Percentiles rank a stretch among this genome's conserved stretches.
Conservation (phyloP, 2,329 filamentous ascomycete species). For the Penicillium psychrosexuale region DNA sequence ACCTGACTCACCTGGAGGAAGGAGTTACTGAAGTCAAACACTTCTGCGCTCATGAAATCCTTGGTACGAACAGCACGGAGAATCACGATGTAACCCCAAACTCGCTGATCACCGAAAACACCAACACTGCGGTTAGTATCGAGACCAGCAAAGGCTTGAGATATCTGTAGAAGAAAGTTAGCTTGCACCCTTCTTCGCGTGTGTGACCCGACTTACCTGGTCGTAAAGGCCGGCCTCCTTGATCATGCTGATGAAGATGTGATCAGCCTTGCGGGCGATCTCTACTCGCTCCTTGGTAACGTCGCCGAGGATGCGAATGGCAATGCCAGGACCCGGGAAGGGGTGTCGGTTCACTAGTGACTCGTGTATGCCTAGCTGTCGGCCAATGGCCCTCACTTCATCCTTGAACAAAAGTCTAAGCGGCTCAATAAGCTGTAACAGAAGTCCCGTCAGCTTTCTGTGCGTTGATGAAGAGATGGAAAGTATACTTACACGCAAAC, state of each 20-base stretch:
- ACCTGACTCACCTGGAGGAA: not conserved
- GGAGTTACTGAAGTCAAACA: not conserved
- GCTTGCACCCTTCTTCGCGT: not conserved
- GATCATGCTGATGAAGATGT: slow-evolving; percentile 49
- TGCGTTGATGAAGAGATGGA: not conserved
- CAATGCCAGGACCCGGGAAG: slow-evolving; percentile 69
- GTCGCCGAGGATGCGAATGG: slow-evolving; percentile 77
- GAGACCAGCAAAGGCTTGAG: not conserved
- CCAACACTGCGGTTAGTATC: slow-evolving; percentile 21
- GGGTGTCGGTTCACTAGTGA: slow-evolving; percentile 74
- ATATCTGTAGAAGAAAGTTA: not conserved
- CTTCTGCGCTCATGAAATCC: slow-evolving; percentile 45
- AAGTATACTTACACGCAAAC: not conserved
- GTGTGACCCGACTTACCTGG: not conserved
- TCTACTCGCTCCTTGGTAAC: slow-evolving; percentile 75
- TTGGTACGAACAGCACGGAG: slow-evolving; percentile 60
- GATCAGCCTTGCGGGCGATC: slow-evolving; percentile 57
- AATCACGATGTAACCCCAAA: slow-evolving; percentile 62
- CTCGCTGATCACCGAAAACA: slow-evolving; percentile 60
- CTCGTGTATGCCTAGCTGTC: slow-evolving; percentile 66
- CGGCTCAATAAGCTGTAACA: slow-evolving; percentile 62
- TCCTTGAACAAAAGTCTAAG: slow-evolving; percentile 81
- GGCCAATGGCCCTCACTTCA: slow-evolving; percentile 67
- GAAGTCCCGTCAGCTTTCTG: not conserved
- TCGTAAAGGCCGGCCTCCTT: slow-evolving; percentile 45